phyloP scores from a whole-genome alignment of 306 rosid genomes.

The Lotus japonicus region DNA sequence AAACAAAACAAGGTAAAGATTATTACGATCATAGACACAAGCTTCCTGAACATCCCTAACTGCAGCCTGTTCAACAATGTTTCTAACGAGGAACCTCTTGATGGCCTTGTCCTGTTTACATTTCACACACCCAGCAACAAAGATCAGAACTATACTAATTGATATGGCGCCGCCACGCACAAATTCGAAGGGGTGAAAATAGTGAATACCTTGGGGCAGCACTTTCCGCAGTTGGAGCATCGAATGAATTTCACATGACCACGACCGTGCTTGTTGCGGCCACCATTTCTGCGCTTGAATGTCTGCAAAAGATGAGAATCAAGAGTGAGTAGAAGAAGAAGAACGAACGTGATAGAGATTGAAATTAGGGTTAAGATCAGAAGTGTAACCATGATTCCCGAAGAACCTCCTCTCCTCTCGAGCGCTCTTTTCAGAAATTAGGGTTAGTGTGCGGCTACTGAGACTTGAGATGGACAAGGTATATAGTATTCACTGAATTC shows the following conservation, averaged over 20 bases:
- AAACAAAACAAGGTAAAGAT: neutral
- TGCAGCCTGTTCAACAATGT: conserved; percentile 97
- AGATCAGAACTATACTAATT: neutral
- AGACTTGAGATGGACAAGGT: too few species aligned
- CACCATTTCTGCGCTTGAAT: conserved; percentile 94
- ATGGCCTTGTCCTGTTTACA: conserved; percentile 62
- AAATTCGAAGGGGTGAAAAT: neutral
- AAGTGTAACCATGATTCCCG: conserved; percentile 27
- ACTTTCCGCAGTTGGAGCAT: conserved; percentile 91
- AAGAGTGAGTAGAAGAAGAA: neutral
- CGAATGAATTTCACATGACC: conserved; percentile 91
- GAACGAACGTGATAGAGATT: neutral
- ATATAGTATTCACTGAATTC: too few species aligned
- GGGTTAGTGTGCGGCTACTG: neutral
- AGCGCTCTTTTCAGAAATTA: neutral
- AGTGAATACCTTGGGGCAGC: conserved; percentile 78
- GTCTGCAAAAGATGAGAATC: conserved; percentile 36
- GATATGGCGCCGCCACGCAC: neutral
- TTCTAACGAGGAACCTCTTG: conserved; percentile 75
- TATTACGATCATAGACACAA: conserved; percentile 74
- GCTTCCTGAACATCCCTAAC: conserved; percentile 97
- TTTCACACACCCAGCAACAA: neutral
- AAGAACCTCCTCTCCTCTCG: neutral
- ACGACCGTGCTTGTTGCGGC: conserved; percentile 93
- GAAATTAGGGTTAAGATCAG: neutral